Evolutionary conservation across 2,329 filamentous ascomycete genomes (phyloP).

Genomic region (Rhinocladiella similis): DNA sequence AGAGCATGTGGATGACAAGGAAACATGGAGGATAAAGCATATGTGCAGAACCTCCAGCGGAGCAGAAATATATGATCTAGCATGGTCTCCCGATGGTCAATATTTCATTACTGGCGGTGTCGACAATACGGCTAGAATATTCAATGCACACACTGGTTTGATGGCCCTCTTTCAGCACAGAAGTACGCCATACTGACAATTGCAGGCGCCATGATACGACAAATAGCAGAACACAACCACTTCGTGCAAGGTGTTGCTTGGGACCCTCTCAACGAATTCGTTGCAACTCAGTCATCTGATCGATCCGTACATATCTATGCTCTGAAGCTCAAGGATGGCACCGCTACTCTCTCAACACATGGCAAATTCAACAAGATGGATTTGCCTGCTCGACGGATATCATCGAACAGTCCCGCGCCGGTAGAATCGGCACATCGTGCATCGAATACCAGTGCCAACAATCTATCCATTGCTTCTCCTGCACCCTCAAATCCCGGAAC

Average conservation of each 20-base stretch:
- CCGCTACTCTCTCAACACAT: conserved; percentile 78
- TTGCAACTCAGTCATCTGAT: conserved; percentile 97
- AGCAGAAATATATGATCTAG: conserved; percentile 95
- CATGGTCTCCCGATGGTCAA: conserved; percentile 95
- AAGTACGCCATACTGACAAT: not conserved
- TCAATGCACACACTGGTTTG: conserved; percentile 86
- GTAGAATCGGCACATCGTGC: conserved; percentile 74
- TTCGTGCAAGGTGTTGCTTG: conserved; percentile 98
- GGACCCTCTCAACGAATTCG: conserved; percentile 97
- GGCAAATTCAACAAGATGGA: conserved; percentile 89
- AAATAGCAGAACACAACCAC: conserved; percentile 96
- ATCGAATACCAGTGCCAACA: conserved; percentile 37
- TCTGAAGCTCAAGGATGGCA: conserved; percentile 92
- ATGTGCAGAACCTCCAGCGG: conserved; percentile 90
- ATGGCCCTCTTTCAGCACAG: conserved; percentile 11
- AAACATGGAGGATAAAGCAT: conserved; percentile 94
- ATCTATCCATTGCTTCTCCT: conserved; percentile 71
- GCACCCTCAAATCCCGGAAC: conserved; percentile 90
- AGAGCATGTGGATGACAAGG: conserved; percentile 86
- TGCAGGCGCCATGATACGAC: conserved; percentile 64
- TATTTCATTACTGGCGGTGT: conserved; percentile 99
- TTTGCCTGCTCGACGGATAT: conserved; percentile 84
- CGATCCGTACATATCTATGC: conserved; percentile 97
- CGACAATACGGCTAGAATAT: conserved; percentile 97
- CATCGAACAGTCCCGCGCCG: conserved; percentile 87